These are phyloP conservation scores for Dryadomyces sulphureus DNA, from an alignment of 2,329 filamentous ascomycete species.

Conservation along the genomic window DNA sequence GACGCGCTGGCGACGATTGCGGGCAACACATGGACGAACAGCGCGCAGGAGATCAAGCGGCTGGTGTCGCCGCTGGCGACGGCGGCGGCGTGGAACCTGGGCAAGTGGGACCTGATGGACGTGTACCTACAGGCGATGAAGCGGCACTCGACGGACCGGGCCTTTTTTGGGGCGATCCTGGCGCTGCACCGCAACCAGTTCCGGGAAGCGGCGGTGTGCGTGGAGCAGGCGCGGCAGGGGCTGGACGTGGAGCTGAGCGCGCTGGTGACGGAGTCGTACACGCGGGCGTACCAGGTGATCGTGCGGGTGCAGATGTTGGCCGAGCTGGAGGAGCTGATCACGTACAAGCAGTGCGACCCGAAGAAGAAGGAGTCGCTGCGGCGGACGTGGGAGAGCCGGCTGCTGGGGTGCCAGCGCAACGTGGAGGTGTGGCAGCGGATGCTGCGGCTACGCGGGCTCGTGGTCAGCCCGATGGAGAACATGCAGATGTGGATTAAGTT, in stretches of 20 bases:
- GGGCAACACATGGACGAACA: slow-evolving; percentile 87
- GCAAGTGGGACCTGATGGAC: slow-evolving; percentile 98
- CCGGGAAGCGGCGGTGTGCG: slow-evolving; percentile 73
- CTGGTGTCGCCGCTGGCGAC: slow-evolving; percentile 88
- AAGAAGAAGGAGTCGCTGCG: slow-evolving; percentile 86
- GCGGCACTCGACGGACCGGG: slow-evolving; percentile 78
- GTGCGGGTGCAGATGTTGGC: slow-evolving; percentile 98
- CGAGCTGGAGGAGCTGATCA: slow-evolving; percentile 93
- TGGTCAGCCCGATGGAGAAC: slow-evolving; percentile 83
- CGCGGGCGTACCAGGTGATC: slow-evolving; percentile 92
- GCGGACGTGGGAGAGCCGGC: slow-evolving; percentile 84
- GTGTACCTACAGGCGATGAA: slow-evolving; percentile 94
- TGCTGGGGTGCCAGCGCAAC: slow-evolving; percentile 91
- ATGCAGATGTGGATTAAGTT: slow-evolving; percentile 99
- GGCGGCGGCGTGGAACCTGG: slow-evolving; percentile 88
- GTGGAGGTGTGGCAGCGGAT: slow-evolving; percentile 98
- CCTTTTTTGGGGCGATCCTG: slow-evolving; percentile 94
- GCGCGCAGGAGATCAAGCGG: slow-evolving; percentile 72
- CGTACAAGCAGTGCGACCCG: slow-evolving; percentile 87
- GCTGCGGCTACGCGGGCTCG: slow-evolving; percentile 84
- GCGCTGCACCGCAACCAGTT: slow-evolving; percentile 94
- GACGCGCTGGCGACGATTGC: slow-evolving; percentile 79
- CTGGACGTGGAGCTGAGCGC: slow-evolving; percentile 93
- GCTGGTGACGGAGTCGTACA: slow-evolving; percentile 95
- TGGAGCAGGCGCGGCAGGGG: slow-evolving; percentile 82